Base-by-base conservation (phyloP, 805 yeast genomes). In the Ogataea methylovora region DNA sequence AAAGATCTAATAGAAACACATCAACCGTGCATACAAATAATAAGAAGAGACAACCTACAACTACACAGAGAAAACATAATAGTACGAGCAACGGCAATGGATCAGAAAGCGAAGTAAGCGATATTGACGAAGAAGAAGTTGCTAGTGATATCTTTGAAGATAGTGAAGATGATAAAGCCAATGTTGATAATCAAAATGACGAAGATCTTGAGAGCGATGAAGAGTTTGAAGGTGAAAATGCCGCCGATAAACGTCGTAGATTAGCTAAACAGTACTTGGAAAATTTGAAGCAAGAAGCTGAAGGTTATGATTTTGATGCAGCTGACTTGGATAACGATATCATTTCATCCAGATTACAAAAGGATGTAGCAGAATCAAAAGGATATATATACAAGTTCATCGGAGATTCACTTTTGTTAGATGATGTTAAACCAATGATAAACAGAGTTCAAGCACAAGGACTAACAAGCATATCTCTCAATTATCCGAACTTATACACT, bases 171-270 rank as follows among this genome's bases (percentile, higher is more conserved):
- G 41, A 29, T 4, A 31, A 38, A 3, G 6, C 23, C 14, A 50
- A 56, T 1, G 45, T 42, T 20, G 58, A 49, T 10, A 63, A 45
- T 4, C 54, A 48, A 9, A 60, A 54, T 8, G 65, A 58, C 16
- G 71, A 64, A 26, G 65, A 61, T n/a, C 41, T 71, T 16, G 74
- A 71, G 12, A 76, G 82, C 11, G 90, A 81, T 22, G 92, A 79
- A 44, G 94, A 81, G 45, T 75, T 77, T 43, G 75, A 65, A 12
- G 69, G 67, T 13, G 97, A 90, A 58, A 74, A 76, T 31, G 94
- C 88, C 8, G 94, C 95, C 0, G 98, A 92, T 51, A 87, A 85
- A 59, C 76, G 98, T 59, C 75, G 98, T 60, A 69, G 97, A 51
- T 68, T 92, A 39, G 97, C 97, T 13, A 87, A 87, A 58, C 92